Conservation (phyloP, 805 yeast genomes). For the Zygoascus flipseniorum region DNA sequence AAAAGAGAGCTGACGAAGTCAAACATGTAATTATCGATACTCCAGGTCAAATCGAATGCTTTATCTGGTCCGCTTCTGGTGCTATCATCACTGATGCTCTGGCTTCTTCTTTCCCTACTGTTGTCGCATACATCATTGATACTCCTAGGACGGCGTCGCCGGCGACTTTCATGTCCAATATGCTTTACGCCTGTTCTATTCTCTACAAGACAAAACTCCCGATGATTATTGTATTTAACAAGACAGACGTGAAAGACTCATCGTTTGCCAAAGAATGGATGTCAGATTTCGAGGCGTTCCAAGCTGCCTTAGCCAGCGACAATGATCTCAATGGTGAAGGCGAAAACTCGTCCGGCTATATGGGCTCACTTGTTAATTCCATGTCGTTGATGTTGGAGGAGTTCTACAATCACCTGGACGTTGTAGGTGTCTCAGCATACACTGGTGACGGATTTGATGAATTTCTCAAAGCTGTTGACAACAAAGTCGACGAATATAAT, state of each 20-base stretch:
- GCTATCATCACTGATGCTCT: constrained; percentile 93
- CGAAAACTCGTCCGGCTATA: constrained; percentile 68
- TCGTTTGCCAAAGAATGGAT: constrained; percentile 94
- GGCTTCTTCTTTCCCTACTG: constrained; percentile 93
- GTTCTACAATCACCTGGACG: constrained; percentile 85
- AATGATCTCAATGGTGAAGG: constrained; percentile 56
- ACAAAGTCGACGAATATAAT: constrained; percentile 80
- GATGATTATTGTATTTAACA: constrained; percentile 93
- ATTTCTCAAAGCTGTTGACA: constrained; percentile 73
- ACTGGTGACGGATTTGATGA: constrained; percentile 95
- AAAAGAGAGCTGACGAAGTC: constrained; percentile 53
- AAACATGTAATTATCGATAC: constrained; percentile 84
- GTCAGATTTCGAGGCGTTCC: constrained; percentile 92
- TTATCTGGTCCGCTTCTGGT: constrained; percentile 98
- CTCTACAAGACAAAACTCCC: constrained; percentile 93
- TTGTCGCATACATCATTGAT: constrained; percentile 90
- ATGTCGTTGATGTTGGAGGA: constrained; percentile 96
- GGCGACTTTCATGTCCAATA: constrained; percentile 94
- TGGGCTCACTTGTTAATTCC: constrained; percentile 88
- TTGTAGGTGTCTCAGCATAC: constrained; percentile 84
- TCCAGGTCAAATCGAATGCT: constrained; percentile 98
- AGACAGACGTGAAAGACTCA: constrained; percentile 80
- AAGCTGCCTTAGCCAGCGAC: constrained; percentile 59
- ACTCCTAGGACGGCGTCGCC: constrained; percentile 94
- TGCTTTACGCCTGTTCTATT: constrained; percentile 97